Conservation (phyloP, 441 rosid species). For the Codiaeum variegatum region DNA sequence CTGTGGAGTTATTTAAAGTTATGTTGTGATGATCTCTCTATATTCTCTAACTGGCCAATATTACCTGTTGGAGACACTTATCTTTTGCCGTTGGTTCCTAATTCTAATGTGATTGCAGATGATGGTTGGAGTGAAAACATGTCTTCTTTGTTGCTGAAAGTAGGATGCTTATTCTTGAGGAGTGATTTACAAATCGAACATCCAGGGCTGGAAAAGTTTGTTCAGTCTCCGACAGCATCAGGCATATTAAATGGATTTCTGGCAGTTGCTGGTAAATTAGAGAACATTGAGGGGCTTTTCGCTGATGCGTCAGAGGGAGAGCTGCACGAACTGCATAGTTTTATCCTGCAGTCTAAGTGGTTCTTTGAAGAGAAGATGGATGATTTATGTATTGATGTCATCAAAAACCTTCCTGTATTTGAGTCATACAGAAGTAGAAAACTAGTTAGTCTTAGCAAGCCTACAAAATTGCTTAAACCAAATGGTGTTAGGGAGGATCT, state of each 20-base stretch:
- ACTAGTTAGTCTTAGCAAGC: slow-evolving; percentile 64
- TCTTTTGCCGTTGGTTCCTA: slow-evolving; percentile 71
- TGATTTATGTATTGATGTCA: slow-evolving; percentile 56
- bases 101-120: slow-evolving; percentile 71
- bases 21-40: slow-evolving; percentile 79
- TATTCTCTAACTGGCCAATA: slow-evolving; percentile 96
- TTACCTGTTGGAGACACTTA: slow-evolving; percentile 73
- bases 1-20: slow-evolving; percentile 83
- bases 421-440: slow-evolving; percentile 80
- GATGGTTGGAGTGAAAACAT: slow-evolving; percentile 98
- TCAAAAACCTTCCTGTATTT: slow-evolving; percentile 83
- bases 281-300: slow-evolving; percentile 61
- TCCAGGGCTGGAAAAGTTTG: slow-evolving; percentile 76
- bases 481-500: slow-evolving; percentile 74
- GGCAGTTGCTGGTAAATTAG: slow-evolving; percentile 64
- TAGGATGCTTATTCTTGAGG: slow-evolving; percentile 85
- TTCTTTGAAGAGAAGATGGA: slow-evolving; percentile 73
- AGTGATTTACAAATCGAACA: slow-evolving; percentile 68
- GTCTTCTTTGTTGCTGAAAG: slow-evolving; percentile 81
- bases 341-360: slow-evolving; percentile 98
- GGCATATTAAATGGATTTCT: slow-evolving; percentile 85
- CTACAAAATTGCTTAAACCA: slow-evolving; percentile 88
- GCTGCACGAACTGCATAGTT: slow-evolving; percentile 85
- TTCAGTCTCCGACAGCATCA: slow-evolving; percentile 85
- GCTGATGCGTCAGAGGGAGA: slow-evolving; percentile 72